phyloP scores from a whole-genome alignment of 2,329 filamentous ascomycete genomes.

The Pseudogymnoascus sp. region DNA sequence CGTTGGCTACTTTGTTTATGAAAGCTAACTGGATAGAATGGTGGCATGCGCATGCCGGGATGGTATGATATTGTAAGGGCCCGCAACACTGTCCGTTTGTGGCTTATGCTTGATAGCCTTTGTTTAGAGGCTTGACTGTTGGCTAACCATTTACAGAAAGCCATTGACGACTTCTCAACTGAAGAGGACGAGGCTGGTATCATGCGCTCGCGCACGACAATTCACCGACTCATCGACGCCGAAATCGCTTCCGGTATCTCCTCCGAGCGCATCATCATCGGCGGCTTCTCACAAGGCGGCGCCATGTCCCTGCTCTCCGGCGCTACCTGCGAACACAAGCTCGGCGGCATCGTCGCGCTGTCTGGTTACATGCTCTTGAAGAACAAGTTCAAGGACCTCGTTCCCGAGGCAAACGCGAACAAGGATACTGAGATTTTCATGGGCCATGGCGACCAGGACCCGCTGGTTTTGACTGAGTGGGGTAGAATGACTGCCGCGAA shows the following conservation, averaged over 20 bases:
- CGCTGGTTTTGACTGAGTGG: slow-evolving; percentile 59
- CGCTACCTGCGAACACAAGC: slow-evolving; percentile 59
- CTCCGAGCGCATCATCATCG: slow-evolving; percentile 73
- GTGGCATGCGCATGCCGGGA: slow-evolving; percentile 72
- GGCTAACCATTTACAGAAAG: slow-evolving; percentile 26
- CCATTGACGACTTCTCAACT: slow-evolving; percentile 36
- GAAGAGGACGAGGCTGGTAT: slow-evolving; percentile 67
- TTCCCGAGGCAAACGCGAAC: slow-evolving; percentile 50
- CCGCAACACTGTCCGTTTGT: slow-evolving; percentile 20
- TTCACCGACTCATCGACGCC: slow-evolving; percentile 69
- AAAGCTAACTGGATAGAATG: slow-evolving; percentile 43
- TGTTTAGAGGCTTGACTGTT: slow-evolving; percentile 9
- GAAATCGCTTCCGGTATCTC: slow-evolving; percentile 77
- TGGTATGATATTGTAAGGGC: slow-evolving; percentile 71
- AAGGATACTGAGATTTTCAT: slow-evolving; percentile 77
- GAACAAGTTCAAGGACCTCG: slow-evolving; percentile 50
- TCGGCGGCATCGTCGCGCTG: slow-evolving; percentile 82
- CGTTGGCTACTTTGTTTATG: neutral
- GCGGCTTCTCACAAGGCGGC: slow-evolving; percentile 79
- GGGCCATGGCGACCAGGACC: slow-evolving; percentile 75
- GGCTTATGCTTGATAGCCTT: slow-evolving; percentile 13
- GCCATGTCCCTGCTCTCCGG: slow-evolving; percentile 78
- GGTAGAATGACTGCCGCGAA: slow-evolving; percentile 58
- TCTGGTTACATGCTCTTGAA: slow-evolving; percentile 73
- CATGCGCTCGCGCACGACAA: slow-evolving; percentile 60